Evolutionary conservation across 2,329 filamentous ascomycete species (phyloP), one percentile per base, ranked within the genome.

Genomic region (Aurifilum marmelostoma): DNA sequence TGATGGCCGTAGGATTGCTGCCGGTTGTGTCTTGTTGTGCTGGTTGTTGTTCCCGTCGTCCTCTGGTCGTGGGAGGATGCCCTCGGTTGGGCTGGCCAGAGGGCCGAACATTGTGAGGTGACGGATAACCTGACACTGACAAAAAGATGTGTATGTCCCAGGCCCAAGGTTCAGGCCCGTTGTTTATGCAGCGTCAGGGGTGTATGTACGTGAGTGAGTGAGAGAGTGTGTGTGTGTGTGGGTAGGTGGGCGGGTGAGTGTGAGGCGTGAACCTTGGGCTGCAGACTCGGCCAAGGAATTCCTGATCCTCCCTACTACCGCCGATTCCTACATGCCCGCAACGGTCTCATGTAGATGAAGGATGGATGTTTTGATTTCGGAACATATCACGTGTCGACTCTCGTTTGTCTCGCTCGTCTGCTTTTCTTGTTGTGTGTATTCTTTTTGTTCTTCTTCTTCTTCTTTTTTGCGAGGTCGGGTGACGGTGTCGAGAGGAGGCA

Each of bases 151-250:
- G 5, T 21, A 18, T 34, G n/a, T 50, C 43, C 61, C 61, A 63
- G 43, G 27, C 39, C 24, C 41, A 27, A 50, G 43, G 61, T 63
- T 34, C 41, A 50, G 41, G 39, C 27, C n/a, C 27, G 61, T 47
- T 18, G 41, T 50, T 21, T 63, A 50, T 63, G 61, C 61, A 63
- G 41, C 32, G 43, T 43, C 43, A 63, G 43, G 61, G 61, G 16
- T 63, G 41, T 4, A 1, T 47, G 14, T 18, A 18, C 4, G 41
- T 43, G 16, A 1, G 41, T 14, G 41, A 4, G 34, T 34, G 34
- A 4, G 34, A 8, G 34, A 4, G 34, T 39, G 37, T 6, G 5
- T 39, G 5, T 39, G 4, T 37, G 4, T 37, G 4, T 37, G 34
- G 34, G 34, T n/a, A n/a, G n/a, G n/a, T n/a, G n/a, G n/a, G n/a